A percentile compares a stretch with the other conserved stretches of the same genome.
These are phyloP conservation scores for Yamadazyma sp. DNA, from an alignment of 805 yeast species.

Conservation along the genomic window DNA sequence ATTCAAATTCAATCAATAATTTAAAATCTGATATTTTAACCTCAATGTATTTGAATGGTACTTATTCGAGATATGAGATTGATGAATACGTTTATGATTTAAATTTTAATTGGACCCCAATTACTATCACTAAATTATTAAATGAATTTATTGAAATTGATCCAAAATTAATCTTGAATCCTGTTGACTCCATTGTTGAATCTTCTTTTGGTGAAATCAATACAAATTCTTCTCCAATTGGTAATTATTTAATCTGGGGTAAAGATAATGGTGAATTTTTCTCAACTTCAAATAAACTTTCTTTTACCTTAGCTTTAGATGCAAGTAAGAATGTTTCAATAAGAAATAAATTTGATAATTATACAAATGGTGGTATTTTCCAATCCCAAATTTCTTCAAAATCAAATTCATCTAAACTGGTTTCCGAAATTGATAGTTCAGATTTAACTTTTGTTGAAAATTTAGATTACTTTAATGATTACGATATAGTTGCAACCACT, in stretches of 20 bases:
- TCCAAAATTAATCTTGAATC: slow-evolving; percentile 23
- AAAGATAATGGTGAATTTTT: slow-evolving; percentile 58
- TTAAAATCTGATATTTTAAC: slow-evolving; percentile 74
- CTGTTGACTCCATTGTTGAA: slow-evolving; percentile 6
- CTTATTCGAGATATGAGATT: slow-evolving; percentile 35
- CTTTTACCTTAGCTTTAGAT: slow-evolving; percentile 67
- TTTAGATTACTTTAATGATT: slow-evolving; percentile 47
- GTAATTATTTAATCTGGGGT: slow-evolving; percentile 60
- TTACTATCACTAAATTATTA: slow-evolving; percentile 49
- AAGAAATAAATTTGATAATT: slow-evolving; percentile 70
- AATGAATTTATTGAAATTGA: slow-evolving; percentile 36
- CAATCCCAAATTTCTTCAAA: slow-evolving; percentile 58
- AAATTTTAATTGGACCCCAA: slow-evolving; percentile 54
- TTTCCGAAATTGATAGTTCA: slow-evolving; percentile 49
- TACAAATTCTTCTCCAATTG: slow-evolving; percentile 42
- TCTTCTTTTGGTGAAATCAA: slow-evolving; percentile 21
- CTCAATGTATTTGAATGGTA: slow-evolving; percentile 55
- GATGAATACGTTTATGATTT: slow-evolving; percentile 53
- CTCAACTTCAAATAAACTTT: slow-evolving; percentile 59
- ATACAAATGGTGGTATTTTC: slow-evolving; percentile 68
- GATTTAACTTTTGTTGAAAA: slow-evolving; percentile 66
- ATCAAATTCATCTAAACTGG: slow-evolving; percentile 7
- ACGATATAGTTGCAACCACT: slow-evolving; percentile 63
- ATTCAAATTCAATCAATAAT: slow-evolving; percentile 22
- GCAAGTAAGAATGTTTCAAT: slow-evolving; percentile 49